A percentile compares a stretch with the other conserved stretches of the same genome.
These are phyloP conservation scores for Sugiyamaella qingdaonensis DNA, from an alignment of 805 yeast genomes.

Conservation along the genomic window DNA sequence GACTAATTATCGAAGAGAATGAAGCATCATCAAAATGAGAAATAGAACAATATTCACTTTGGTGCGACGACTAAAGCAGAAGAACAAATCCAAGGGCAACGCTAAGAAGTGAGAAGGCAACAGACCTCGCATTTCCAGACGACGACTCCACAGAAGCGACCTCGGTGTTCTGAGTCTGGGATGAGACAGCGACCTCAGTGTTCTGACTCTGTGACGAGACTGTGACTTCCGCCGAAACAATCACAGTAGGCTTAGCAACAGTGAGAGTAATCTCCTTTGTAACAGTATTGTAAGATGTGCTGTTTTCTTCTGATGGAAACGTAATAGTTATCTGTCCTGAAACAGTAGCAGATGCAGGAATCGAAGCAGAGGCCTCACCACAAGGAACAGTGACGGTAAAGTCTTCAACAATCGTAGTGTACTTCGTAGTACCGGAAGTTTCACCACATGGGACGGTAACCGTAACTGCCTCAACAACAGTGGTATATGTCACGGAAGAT, in stretches of 20 bases:
- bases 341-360: background rate
- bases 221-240: background rate
- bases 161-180: too few relatives aligned
- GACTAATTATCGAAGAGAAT: too few relatives aligned
- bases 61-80: too few relatives aligned
- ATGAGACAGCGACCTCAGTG: too few relatives aligned
- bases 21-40: too few relatives aligned
- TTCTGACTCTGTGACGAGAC: too few relatives aligned
- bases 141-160: too few relatives aligned
- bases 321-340: background rate
- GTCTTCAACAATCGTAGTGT: background rate
- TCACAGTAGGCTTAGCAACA: background rate
- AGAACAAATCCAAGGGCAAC: too few relatives aligned
- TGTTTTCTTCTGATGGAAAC: background rate
- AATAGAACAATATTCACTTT: too few relatives aligned
- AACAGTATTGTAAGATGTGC: background rate
- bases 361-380: background rate
- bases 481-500: constrained; percentile 1
- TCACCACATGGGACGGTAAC: constrained; percentile 4
- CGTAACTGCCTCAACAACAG: constrained; percentile 2
- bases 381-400: constrained; percentile 55
- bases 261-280: background rate
- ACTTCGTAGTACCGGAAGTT: background rate
- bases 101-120: too few relatives aligned
- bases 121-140: too few relatives aligned